Evolutionary conservation across 2,329 filamentous ascomycete species (phyloP), one percentile per base, ranked within the genome.

Genomic region (Pestalotiopsis sp.): DNA sequence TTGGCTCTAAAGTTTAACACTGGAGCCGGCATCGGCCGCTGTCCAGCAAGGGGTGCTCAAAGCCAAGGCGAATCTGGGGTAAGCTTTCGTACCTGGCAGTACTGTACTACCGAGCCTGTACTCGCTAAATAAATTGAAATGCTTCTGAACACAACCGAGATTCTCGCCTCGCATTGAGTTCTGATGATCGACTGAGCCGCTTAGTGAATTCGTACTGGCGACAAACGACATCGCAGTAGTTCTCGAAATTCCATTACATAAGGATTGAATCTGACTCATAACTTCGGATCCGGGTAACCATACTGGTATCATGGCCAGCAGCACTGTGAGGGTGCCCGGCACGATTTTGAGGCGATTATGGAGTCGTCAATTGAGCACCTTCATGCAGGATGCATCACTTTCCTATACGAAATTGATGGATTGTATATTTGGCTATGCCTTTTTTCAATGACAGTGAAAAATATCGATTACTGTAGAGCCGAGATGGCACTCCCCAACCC

Each of bases 11-110:
- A 36, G 13, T 62, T 62, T 62, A 23, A n/a, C 25, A 62, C 59
- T 62, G 59, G 59, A 62, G 59, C 59, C 59, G 59, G 59, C 59
- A 62, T 62, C 59, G 59, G 59, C 59, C 59, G n/a, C 27, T 14
- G 20, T 36, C 38, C 9, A 41, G 27, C 59, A 62, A 20, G 59
- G 58, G 58, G 27, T 7, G 31, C 20, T 59, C 12, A 25, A 25
- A 59, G 55, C 55, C 55, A 59, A 59, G 55, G 59, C 27, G 14
- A 39, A 39, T 62, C 59, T 62, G 59, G 59, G 59, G 59, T 62
- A 36, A 62, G 13, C 13, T 38, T 13, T 14, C 38, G 6, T 36
- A 20, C 14, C 23, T 13, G 23, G 23, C 25, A n/a, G 41, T 20
- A 9, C 17, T 52, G 17, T 17, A 45, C 13, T 45, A 45, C 41